Conservation (phyloP, 495 filamentous ascomycete genomes). For the Penicillium coffeae region DNA sequence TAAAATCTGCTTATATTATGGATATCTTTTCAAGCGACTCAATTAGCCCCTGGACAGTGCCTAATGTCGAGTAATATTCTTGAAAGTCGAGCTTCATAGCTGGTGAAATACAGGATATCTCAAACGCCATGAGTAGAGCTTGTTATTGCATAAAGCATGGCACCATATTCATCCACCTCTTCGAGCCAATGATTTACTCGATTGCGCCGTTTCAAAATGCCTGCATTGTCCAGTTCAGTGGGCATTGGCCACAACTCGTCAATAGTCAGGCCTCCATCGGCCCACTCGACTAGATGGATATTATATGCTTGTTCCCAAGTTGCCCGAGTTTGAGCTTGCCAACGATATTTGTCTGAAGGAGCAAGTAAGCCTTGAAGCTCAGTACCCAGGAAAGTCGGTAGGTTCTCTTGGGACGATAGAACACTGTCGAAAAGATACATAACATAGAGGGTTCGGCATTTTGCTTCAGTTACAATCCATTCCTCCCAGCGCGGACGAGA, state of each 20-base stretch:
- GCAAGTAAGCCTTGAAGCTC: slow-evolving; percentile 40
- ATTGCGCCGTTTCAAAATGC: slow-evolving; percentile 20
- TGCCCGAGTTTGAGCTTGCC: slow-evolving; percentile 28
- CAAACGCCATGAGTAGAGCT: slow-evolving; percentile 38
- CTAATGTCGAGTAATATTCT: too few relatives aligned
- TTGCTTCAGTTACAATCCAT: slow-evolving; percentile 46
- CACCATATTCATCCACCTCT: slow-evolving; percentile 44
- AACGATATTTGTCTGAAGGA: slow-evolving; percentile 30
- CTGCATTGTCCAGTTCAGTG: slow-evolving; percentile 19
- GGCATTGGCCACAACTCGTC: slow-evolving; percentile 44
- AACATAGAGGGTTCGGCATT: slow-evolving; percentile 41
- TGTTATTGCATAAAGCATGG: slow-evolving; percentile 45
- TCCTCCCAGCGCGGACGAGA: slow-evolving; percentile 44
- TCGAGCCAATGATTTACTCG: slow-evolving; percentile 44
- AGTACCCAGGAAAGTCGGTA: slow-evolving; percentile 43
- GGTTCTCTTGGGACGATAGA: slow-evolving; percentile 34
- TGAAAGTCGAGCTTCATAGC: too few relatives aligned
- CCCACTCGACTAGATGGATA: slow-evolving; percentile 38
- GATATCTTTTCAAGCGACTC: too few relatives aligned
- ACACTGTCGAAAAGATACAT: slow-evolving; percentile 50
- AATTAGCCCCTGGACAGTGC: too few relatives aligned
- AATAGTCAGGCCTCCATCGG: slow-evolving; percentile 31
- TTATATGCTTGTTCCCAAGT: slow-evolving; percentile 43
- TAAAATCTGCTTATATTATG: too few relatives aligned
- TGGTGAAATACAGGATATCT: not conserved